Base-by-base conservation (phyloP, 139 green algal species). In the Coccomyxa sp. region DNA sequence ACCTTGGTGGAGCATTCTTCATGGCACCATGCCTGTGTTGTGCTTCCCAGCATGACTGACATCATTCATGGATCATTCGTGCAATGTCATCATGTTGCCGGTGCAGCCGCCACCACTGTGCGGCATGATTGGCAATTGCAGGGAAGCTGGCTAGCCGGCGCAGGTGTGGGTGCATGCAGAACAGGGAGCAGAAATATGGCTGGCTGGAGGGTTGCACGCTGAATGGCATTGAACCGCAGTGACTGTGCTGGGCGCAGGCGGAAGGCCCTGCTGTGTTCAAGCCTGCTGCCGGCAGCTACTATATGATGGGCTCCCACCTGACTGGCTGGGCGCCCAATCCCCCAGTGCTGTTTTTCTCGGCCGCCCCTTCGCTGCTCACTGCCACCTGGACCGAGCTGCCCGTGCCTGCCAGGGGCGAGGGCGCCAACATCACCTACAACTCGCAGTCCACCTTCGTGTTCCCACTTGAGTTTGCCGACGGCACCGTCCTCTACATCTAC, bases 241-340 rank as follows among this genome's bases (percentile, higher is more conserved):
- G 38, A 51, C 38, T 51, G 38, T 7, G 3, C 38, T 51, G 38
- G 3, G 38, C 38, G 30, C 79, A 82, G 79, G 82, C 14, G 13
- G 82, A 85, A 18, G 82, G 51, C 13, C 82, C 82, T 13, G 75
- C 82, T 57, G 14, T 81, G 13, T 85, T 85, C 59, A 67, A 68
- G 21, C 12, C 76, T 23, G n/a, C 17, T 10, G 21, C 14, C 17
- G 10, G 45, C 74, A 59, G 17, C 14, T 85, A 85, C 71, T 67
- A 77, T 30, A 77, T 85, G 27, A 67, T 85, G 23, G 59, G 13
- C 23, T 82, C 76, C n/a, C 76, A 82, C 60, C 31, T 85, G 58
- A 85, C 76, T 15, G 75, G 76, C 75, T 85, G 82, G 82, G 16
- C 27, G 13, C 15, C 82, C 58, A 85, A 85, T 59, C 58, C 76